Evolutionary conservation across 495 filamentous ascomycete species (phyloP).

Genomic region (Ascodesmis nigricans): DNA sequence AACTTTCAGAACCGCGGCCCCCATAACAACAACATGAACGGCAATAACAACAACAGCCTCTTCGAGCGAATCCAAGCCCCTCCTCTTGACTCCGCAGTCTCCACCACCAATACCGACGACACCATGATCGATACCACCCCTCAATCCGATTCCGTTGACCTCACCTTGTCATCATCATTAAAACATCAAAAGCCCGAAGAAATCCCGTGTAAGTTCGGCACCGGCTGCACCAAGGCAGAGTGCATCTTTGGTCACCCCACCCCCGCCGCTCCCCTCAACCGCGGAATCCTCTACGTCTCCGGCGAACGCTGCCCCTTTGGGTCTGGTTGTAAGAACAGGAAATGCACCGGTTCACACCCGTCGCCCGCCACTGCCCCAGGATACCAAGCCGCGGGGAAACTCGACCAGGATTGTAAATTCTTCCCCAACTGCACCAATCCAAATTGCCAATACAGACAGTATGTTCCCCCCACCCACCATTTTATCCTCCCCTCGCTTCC

Average conservation of each 20-base stretch:
- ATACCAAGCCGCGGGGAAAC: constrained; percentile 23
- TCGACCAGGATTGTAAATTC: constrained; percentile 76
- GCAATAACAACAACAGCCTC: constrained; percentile 23
- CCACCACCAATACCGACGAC: constrained; percentile 7
- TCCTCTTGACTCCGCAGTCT: too few species aligned
- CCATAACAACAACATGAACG: constrained; percentile 27
- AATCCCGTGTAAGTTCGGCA: constrained; percentile 65
- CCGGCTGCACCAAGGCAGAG: constrained; percentile 64
- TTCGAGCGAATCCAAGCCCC: constrained; percentile 50
- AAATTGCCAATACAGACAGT: constrained; percentile 66
- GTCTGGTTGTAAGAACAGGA: constrained; percentile 79
- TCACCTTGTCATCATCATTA: too few species aligned
- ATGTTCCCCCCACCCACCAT: constrained; percentile 6
- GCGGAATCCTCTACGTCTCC: constrained; percentile 45
- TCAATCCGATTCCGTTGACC: too few species aligned
- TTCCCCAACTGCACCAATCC: constrained; percentile 83
- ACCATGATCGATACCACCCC: constrained; percentile 10
- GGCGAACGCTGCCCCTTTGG: constrained; percentile 62
- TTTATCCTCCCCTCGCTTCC: background rate
- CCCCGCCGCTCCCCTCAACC: constrained; percentile 64
- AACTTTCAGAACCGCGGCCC: too few species aligned
- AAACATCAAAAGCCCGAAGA: constrained; percentile 29
- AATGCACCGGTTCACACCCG: constrained; percentile 79
- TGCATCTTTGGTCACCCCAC: constrained; percentile 91
- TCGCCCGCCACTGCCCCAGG: constrained; percentile 44